These are phyloP conservation scores for Stentor roeselii DNA, from an alignment of 73 alveolate genomes.

Conservation along the genomic window DNA sequence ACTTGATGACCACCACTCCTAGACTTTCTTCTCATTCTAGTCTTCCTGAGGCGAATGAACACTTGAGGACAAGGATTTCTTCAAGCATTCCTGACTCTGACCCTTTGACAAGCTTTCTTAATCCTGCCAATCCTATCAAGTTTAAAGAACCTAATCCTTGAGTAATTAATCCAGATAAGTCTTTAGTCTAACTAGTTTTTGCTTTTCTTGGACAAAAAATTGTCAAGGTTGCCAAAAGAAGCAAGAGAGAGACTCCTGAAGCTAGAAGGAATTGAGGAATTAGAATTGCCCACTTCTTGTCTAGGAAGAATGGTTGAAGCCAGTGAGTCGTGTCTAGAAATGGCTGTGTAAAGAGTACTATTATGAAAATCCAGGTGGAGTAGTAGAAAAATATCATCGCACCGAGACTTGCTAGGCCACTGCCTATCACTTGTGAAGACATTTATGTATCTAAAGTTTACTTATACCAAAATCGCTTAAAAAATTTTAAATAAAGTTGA, in stretches of 20 bases:
- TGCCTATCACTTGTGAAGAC: not conserved
- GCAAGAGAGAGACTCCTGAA: not conserved
- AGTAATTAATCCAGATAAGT: no score
- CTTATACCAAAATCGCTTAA: not conserved
- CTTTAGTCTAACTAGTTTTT: no score
- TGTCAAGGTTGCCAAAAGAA: not conserved
- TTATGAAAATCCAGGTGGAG: not conserved
- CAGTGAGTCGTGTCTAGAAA: not conserved
- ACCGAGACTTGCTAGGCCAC: not conserved
- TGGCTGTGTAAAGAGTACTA: not conserved
- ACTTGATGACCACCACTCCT: not conserved
- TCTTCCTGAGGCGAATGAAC: no score
- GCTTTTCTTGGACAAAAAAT: not conserved
- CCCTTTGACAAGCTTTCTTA: not conserved
- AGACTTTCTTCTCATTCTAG: not conserved
- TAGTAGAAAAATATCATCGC: not conserved
- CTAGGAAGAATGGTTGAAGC: not conserved
- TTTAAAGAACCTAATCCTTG: slow-evolving; percentile 6
- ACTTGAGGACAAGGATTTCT: not conserved
- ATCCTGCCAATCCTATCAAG: not conserved
- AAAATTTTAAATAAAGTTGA: no score
- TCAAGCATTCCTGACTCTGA: not conserved
- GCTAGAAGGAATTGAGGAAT: not conserved
- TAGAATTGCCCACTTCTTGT: not conserved
- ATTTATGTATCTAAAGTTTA: no score